A percentile compares a stretch with the other conserved stretches of the same genome.
Evolutionary conservation across 768 basidiomycete genomes (phyloP).

Genomic region (Tubosaeta sp.): DNA sequence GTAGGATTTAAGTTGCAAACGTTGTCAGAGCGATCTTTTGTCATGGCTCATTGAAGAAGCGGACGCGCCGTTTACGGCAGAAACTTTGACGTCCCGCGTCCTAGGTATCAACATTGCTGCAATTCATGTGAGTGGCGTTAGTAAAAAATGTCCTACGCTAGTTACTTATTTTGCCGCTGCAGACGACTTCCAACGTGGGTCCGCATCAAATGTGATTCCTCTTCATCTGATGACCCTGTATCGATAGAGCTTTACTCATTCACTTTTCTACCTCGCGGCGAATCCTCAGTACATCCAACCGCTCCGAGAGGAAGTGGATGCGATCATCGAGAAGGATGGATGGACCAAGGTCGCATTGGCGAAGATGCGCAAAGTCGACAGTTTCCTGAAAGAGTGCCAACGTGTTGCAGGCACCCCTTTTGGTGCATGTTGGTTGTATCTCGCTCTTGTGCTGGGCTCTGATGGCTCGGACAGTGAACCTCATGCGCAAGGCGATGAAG

Average conservation of each 20-base stretch:
- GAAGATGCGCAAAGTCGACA: neutral
- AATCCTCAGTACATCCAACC: neutral
- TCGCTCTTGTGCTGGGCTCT: neutral
- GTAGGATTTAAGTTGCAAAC: neutral
- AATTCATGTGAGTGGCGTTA: conserved; percentile 11
- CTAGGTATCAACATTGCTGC: conserved; percentile 21
- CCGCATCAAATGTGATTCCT: no score
- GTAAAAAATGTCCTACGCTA: neutral
- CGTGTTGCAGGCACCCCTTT: neutral
- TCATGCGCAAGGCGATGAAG: neutral
- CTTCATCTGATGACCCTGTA: conserved; percentile 21
- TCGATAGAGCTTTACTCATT: neutral
- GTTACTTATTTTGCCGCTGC: neutral
- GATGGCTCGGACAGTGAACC: neutral
- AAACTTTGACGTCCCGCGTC: conserved; percentile 12
- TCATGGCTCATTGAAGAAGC: conserved; percentile 31
- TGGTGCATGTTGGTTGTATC: neutral
- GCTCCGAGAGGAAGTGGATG: neutral
- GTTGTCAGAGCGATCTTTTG: conserved; percentile 29
- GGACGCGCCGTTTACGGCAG: conserved; percentile 2
- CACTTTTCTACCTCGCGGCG: neutral
- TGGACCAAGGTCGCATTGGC: neutral
- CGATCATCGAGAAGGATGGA: neutral
- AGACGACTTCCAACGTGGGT: neutral
- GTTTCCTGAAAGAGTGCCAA: neutral